Conservation (phyloP, 176 grass and related monocot genomes). For the Aegilops tauschii region DNA sequence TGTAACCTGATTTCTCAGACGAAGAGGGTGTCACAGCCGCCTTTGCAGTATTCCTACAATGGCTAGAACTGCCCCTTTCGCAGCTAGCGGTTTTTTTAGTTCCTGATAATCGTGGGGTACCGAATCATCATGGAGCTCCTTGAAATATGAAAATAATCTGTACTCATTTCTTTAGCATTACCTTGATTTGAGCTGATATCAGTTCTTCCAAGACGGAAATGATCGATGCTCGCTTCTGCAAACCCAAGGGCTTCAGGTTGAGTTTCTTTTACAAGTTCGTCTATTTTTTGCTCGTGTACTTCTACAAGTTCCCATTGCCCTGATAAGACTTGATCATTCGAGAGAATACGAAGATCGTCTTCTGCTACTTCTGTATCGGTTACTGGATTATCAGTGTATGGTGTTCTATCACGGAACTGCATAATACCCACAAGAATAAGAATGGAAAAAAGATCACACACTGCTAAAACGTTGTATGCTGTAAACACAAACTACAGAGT, state of each 20-base stretch:
- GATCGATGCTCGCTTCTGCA: not conserved
- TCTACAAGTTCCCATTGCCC: not conserved
- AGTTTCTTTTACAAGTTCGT: not conserved
- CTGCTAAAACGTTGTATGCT: not conserved
- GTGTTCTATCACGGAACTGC: constrained; percentile 15
- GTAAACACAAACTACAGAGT: not conserved
- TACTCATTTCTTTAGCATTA: not conserved
- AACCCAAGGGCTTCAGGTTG: constrained; percentile 6
- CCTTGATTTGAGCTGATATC: not conserved
- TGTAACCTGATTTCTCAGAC: constrained; percentile 14
- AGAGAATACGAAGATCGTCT: not conserved
- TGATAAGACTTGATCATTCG: not conserved
- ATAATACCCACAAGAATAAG: not conserved
- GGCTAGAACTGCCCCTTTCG: not conserved
- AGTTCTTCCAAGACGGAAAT: not conserved
- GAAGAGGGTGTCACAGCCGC: not conserved
- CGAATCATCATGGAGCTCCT: not conserved
- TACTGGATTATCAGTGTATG: constrained; percentile 2
- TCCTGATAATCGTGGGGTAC: not conserved
- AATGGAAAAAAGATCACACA: not conserved
- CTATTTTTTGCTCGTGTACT: not conserved
- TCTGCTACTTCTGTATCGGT: not conserved
- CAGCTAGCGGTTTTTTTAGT: not conserved
- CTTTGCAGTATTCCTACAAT: not conserved
- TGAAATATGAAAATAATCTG: not conserved